These are phyloP conservation scores for Aspergillus sp. DNA, from an alignment of 2,329 filamentous ascomycete genomes.

Conservation along the genomic window DNA sequence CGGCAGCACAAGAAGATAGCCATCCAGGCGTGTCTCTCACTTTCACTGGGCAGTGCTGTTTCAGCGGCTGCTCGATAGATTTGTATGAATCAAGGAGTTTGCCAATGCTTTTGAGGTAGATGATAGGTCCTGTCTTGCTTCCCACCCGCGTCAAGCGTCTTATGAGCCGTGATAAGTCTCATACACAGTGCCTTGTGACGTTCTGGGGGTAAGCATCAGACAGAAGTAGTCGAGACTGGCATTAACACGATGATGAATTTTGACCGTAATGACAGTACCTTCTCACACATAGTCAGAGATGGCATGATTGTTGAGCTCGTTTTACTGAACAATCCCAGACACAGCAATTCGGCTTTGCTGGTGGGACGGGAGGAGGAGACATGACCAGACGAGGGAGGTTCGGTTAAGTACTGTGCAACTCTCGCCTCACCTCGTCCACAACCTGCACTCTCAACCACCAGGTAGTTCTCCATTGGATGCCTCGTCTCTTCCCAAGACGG, in stretches of 20 bases:
- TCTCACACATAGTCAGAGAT: not conserved
- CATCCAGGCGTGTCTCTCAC: not conserved
- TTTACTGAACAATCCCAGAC: not conserved
- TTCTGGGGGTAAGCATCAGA: slow-evolving; percentile 10
- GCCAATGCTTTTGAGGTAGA: slow-evolving; percentile 19
- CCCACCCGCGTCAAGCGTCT: slow-evolving; percentile 4
- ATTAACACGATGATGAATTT: not conserved
- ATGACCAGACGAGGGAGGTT: not conserved
- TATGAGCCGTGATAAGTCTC: slow-evolving; percentile 17
- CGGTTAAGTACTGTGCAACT: slow-evolving; percentile 15
- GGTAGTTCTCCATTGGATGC: slow-evolving; percentile 13
- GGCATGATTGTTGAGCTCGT: not conserved
- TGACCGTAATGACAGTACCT: not conserved
- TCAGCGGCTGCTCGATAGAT: slow-evolving; percentile 15
- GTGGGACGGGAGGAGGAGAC: not conserved
- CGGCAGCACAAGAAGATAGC: slow-evolving; percentile 2
- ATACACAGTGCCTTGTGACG: slow-evolving; percentile 23
- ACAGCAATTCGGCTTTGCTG: not conserved
- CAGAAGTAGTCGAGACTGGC: not conserved
- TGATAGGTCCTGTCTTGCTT: slow-evolving; percentile 15
- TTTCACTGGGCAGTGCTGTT: not conserved
- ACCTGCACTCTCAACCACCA: not conserved
- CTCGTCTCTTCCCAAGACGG: not conserved
- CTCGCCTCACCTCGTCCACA: slow-evolving; percentile 11
- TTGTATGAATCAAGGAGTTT: slow-evolving; percentile 21